These are phyloP conservation scores for Boletus edulis DNA, from an alignment of 768 basidiomycete species.

Conservation along the genomic window DNA sequence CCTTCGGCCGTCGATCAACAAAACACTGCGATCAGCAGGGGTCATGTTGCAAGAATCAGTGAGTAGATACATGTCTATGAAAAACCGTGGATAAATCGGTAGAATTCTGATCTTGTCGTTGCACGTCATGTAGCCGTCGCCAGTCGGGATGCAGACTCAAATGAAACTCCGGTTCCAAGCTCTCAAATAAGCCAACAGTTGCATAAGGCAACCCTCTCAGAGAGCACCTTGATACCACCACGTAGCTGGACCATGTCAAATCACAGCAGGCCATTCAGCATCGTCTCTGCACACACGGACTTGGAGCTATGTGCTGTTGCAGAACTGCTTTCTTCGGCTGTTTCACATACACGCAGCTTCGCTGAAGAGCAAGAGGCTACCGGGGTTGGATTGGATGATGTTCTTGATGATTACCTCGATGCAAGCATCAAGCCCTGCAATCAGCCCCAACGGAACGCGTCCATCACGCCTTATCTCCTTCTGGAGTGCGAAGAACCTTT, in stretches of 20 bases:
- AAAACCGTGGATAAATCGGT: slow-evolving; percentile 20
- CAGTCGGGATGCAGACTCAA: slow-evolving; percentile 15
- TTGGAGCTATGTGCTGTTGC: slow-evolving; percentile 50
- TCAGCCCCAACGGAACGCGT: slow-evolving; percentile 6
- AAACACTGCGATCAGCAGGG: slow-evolving; percentile 17
- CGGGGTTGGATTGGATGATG: slow-evolving; percentile 27
- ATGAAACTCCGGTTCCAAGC: slow-evolving; percentile 11
- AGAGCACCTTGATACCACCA: slow-evolving; percentile 23
- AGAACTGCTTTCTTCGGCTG: slow-evolving; percentile 41
- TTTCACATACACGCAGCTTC: slow-evolving; percentile 21
- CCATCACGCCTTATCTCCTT: slow-evolving; percentile 24
- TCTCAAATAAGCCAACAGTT: slow-evolving; percentile 14
- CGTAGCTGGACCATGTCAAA: slow-evolving; percentile 22
- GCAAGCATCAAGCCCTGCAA: slow-evolving; percentile 15
- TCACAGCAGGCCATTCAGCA: slow-evolving; percentile 37
- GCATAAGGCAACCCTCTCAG: slow-evolving; percentile 27
- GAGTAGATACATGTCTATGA: slow-evolving; percentile 23
- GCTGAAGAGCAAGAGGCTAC: slow-evolving; percentile 27
- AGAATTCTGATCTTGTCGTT: slow-evolving; percentile 25
- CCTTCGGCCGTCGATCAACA: slow-evolving; percentile 32
- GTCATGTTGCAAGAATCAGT: slow-evolving; percentile 24
- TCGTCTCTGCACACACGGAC: slow-evolving; percentile 48
- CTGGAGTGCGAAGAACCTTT: slow-evolving; percentile 31
- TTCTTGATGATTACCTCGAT: slow-evolving; percentile 29
- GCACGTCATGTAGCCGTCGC: slow-evolving; percentile 19